These are phyloP conservation scores for Carex arenaria DNA, from an alignment of 202 grass and related monocot species.

Conservation along the genomic window DNA sequence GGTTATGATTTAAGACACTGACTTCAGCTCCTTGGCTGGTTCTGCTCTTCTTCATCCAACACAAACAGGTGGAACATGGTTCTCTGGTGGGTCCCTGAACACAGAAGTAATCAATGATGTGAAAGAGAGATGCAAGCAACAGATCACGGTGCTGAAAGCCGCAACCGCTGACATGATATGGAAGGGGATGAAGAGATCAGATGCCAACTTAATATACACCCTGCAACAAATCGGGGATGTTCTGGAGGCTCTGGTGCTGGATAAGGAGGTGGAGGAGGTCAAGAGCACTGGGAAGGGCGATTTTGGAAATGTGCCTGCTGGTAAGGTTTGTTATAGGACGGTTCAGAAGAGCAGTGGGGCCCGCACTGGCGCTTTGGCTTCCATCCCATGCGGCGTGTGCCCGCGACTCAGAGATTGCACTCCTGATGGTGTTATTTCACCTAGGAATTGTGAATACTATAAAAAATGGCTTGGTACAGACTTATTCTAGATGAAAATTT, in stretches of 20 bases:
- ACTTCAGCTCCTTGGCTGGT: not conserved
- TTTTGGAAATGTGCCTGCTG: constrained; percentile 35
- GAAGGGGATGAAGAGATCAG: constrained; percentile 38
- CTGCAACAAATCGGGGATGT: constrained; percentile 63
- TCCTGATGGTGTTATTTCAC: constrained; percentile 71
- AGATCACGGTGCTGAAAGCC: constrained; percentile 45
- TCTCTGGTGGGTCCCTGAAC: constrained; percentile 61
- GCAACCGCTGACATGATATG: constrained; percentile 46
- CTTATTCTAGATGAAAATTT: constrained; percentile 55
- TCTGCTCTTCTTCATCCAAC: not conserved
- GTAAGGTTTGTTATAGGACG: constrained; percentile 54
- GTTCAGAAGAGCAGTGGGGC: constrained; percentile 21
- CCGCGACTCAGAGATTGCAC: constrained; percentile 71
- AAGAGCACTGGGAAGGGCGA: constrained; percentile 64
- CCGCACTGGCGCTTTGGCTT: constrained; percentile 39
- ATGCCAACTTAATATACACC: constrained; percentile 22
- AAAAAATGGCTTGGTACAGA: constrained; percentile 72
- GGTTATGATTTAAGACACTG: not conserved
- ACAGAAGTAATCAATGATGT: constrained; percentile 41
- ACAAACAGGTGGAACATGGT: constrained; percentile 56
- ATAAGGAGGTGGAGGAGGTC: constrained; percentile 73
- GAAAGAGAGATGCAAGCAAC: constrained; percentile 48
- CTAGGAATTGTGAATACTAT: constrained; percentile 70
- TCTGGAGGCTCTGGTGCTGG: constrained; percentile 57
- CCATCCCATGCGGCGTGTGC: constrained; percentile 72